Percentiles rank a stretch among this genome's conserved stretches.
Conservation (phyloP, 2,329 filamentous ascomycete genomes). For the Colletotrichum lupini region DNA sequence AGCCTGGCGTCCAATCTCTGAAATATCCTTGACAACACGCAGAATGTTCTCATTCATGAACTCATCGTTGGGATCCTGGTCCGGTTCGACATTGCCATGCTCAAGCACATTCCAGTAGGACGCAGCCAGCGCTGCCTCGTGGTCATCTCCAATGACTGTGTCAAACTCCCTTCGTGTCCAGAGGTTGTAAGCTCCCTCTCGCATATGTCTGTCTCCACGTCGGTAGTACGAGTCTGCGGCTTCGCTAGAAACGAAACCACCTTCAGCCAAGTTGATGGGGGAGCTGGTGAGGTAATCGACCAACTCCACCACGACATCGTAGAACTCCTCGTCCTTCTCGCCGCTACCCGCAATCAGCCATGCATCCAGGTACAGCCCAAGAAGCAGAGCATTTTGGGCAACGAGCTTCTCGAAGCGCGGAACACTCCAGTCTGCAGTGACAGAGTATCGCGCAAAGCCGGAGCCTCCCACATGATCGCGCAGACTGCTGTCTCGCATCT, state of each 20-base stretch:
- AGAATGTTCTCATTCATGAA: slow-evolving; percentile 95
- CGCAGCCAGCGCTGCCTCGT: slow-evolving; percentile 72
- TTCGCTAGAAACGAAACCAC: slow-evolving; percentile 89
- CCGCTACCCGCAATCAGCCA: slow-evolving; percentile 68
- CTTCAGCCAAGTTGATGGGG: slow-evolving; percentile 73
- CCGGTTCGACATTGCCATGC: slow-evolving; percentile 85
- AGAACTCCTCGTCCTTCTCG: slow-evolving; percentile 74
- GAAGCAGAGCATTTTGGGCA: slow-evolving; percentile 88
- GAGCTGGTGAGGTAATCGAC: slow-evolving; percentile 84
- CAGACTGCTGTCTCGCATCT: slow-evolving; percentile 70
- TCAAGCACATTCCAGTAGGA: slow-evolving; percentile 86
- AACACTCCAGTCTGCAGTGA: slow-evolving; percentile 91
- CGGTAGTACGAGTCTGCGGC: slow-evolving; percentile 86
- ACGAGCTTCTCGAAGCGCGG: slow-evolving; percentile 99
- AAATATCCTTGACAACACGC: slow-evolving; percentile 73
- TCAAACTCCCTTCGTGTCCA: slow-evolving; percentile 93
- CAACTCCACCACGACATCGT: slow-evolving; percentile 83
- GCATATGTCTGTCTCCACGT: slow-evolving; percentile 81
- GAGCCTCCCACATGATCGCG: slow-evolving; percentile 65
- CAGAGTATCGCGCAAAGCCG: slow-evolving; percentile 80
- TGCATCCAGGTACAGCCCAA: slow-evolving; percentile 87
- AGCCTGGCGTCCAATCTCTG: slow-evolving; percentile 80
- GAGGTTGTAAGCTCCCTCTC: slow-evolving; percentile 93
- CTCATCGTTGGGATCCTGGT: slow-evolving; percentile 91
- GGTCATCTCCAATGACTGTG: slow-evolving; percentile 71